Evolutionary conservation across 148 eudicot species (phyloP), one percentile per base, ranked within the genome.

Genomic region (Rhododendron kiyosumense): DNA sequence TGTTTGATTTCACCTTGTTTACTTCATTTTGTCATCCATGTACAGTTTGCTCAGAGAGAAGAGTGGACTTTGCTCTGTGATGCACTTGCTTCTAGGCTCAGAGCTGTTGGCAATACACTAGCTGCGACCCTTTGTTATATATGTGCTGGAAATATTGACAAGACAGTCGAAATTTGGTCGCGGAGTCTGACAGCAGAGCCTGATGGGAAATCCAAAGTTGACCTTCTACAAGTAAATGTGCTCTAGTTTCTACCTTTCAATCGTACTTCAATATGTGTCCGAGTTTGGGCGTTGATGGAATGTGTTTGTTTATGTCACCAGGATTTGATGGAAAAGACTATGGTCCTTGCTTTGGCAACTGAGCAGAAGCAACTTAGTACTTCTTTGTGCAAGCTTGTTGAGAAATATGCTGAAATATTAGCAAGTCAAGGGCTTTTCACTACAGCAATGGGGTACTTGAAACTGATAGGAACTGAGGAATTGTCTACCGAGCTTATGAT

Each of bases 251-350:
- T 38, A 61, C 49, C 51, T 63, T 61, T 17, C 20, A 34, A 22
- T 38, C 34, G 28, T 82, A 61, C 7, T 82, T 36, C n/a, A 63
- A 13, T 36, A 32, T 7, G 24, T 1, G 32, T 82, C 17, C 32
- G 63, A 22, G 32, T 46, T 41, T 82, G 75, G 26, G 18, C 43
- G 0, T 82, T 82, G 84, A 82, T 3, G 26, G 6, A 24, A 38
- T 82, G 67, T 49, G n/a, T 82, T 4, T 82, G 73, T 82, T 34
- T 57, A 82, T 63, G 18, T 59, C 63, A 59, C 54, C 51, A 97
- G 99, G 99, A 97, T 93, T 81, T 97, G 83, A 95, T 97, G 99
- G 99, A 97, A 81, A 97, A 97, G 93, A 97, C 98, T 59, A 94
- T 95, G 34, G 94, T 95, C 85, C 91, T 97, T 86, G 98, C 98